Evolutionary conservation across 306 rosid genomes (phyloP), one percentile per base, ranked within the genome.

Genomic region (Cajanus cajan): DNA sequence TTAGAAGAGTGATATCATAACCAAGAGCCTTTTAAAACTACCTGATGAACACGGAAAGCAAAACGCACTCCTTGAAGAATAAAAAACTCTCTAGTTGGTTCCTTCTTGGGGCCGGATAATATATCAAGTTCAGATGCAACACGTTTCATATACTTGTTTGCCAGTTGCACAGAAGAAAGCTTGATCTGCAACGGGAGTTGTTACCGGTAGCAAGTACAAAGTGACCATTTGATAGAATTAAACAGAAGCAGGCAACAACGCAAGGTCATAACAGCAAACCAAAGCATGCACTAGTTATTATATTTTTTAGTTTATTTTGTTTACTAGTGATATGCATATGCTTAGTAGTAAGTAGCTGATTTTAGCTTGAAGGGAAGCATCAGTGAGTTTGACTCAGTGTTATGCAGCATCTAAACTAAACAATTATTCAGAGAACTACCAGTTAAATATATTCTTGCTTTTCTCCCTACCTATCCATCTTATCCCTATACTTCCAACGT

Each of bases 11-110:
- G 21, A 22, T 4, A 61, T 22, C 33, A 67, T 44, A 2, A 6
- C 4, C 47, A 57, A 34, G 70, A 43, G 58, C 43, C 18, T 61
- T n/a, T n/a, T 15, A 28, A 34, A 37, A 18, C 39, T 89, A 91
- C 96, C 97, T 93, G 98, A 88, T 93, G 98, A 81, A 91, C 93
- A 14, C 94, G 92, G 85, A 93, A 93, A 52, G 98, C 98, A 34
- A 93, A 93, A 19, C 93, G 97, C 22, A 93, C 97, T 25, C 98
- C 98, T 81, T 93, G 98, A 43, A 93, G 86, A 78, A 87, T 72
- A 43, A 91, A 78, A 61, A 91, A 93, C 84, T 93, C 97, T 86
- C 94, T 87, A 54, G 61, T 80, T 7, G 97, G 98, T 82, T 93
- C 97, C 75, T 89, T 91, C 70, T 88, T 90, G 4, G 91, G 90